Evolutionary conservation across 148 eudicot species (phyloP), one percentile per base, ranked within the genome.

Genomic region (Tetragonia tetragonoides): DNA sequence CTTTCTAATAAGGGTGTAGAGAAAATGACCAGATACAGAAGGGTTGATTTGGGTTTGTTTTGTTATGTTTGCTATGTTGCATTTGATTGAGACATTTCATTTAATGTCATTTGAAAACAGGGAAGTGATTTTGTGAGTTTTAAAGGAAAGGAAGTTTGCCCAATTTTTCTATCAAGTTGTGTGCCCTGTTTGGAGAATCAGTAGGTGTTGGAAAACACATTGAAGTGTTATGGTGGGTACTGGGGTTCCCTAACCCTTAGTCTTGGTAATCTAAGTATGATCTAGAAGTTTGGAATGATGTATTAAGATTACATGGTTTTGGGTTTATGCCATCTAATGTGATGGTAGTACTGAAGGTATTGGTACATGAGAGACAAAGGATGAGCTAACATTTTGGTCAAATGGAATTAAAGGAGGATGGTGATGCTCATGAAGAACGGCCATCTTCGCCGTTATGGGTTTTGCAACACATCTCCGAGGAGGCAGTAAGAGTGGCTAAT

Each of bases 401-500:
- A 63, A 91, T 91, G 93, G 93, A 82, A 64, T 60, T 78, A 42
- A 90, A 81, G 70, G 90, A 80, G 78, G 83, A 82, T 78, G 74
- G 66, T 56, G 88, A 89, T 75, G 72, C 60, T 62, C 66, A 49
- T 56, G 89, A 82, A 67, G 89, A 87, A 74, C 78, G 83, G 49
- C 88, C 86, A 47, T 23, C 88, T n/a, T 86, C 91, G 20, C 93
- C 93, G 0, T 77, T 79, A 51, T 71, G 81, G 85, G 92, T 85
- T 72, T 81, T 88, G 61, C 97, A 89, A 71, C 90, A 87, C 7
- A 83, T 89, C 16, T 89, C 95, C 8, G 90, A 81, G 79, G 95
- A 91, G 84, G 93, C 90, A 2, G 89, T 89, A 16, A 90, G 87
- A 82, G 88, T 80, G 75, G 92, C 93, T 9, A 90, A 87, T 46